Evolutionary conservation across 1,284 basidiomycete species (phyloP).

Genomic region (Ustilago trichophora): DNA sequence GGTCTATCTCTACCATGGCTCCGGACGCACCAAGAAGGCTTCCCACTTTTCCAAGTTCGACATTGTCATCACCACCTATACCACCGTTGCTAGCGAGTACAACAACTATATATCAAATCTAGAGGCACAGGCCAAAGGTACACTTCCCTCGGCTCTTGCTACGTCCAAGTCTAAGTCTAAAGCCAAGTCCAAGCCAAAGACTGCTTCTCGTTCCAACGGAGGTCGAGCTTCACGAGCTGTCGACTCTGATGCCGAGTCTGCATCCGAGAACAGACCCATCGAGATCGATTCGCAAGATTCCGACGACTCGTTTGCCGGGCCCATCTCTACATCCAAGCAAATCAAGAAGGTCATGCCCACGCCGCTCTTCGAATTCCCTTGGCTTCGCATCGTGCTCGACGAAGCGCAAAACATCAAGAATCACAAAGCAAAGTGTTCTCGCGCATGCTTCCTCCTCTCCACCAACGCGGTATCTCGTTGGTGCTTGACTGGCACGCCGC

Average conservation of each 20-base stretch:
- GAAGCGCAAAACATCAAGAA: slow-evolving; percentile 99
- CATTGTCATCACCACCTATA: slow-evolving; percentile 63
- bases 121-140: slow-evolving; percentile 21
- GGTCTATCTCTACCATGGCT: slow-evolving; percentile 62
- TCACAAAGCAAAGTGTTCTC: slow-evolving; percentile 78
- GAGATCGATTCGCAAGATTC: slow-evolving; percentile 66
- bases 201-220: neutral
- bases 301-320: slow-evolving; percentile 58
- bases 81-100: slow-evolving; percentile 57
- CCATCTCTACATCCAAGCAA: slow-evolving; percentile 63
- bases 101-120: slow-evolving; percentile 25
- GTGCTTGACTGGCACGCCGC: slow-evolving; percentile 68
- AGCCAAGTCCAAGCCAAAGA: slow-evolving; percentile 8
- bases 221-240: neutral
- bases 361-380: slow-evolving; percentile 81
- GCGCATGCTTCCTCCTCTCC: slow-evolving; percentile 80
- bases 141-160: neutral
- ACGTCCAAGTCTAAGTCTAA: too few species aligned
- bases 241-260: slow-evolving; percentile 43
- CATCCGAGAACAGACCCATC: slow-evolving; percentile 1
- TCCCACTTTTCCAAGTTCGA: slow-evolving; percentile 48
- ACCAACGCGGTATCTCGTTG: slow-evolving; percentile 53
- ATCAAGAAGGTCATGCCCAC: slow-evolving; percentile 64
- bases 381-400: slow-evolving; percentile 87
- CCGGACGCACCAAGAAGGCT: slow-evolving; percentile 45